Base-by-base conservation (phyloP, 2,329 filamentous ascomycete genomes). In the Aureobasidium pullulans region DNA sequence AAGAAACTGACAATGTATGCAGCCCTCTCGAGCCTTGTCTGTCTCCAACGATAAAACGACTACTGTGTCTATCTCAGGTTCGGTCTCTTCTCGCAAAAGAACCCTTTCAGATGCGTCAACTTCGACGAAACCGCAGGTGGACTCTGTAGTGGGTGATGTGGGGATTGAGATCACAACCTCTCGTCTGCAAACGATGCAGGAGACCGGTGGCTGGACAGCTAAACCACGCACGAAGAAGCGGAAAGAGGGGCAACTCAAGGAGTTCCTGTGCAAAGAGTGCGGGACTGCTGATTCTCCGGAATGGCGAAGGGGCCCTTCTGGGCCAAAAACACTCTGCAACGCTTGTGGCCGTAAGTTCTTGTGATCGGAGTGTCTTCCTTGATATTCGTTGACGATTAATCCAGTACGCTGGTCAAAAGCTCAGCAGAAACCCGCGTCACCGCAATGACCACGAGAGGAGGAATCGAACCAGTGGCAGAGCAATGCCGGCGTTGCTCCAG, bases 341-440 rank as follows among this genome's bases (percentile, higher is more conserved):
- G 43, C 54, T 47, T 57, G 54, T 40, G 54, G 42, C 16, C 23
- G 54, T 48, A 34, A 47, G 43, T 57, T 39, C 6, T 3, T 5
- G 34, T 23, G n/a, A 3, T 15, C 13, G n/a, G 16, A n/a, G 0
- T 7, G 6, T 10, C 6, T 37, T 15, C 36, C 34, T 3, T 42
- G n/a, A 48, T 7, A 29, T 16, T 19, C 2, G 1, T 29, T 31
- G 9, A 10, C 29, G 28, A 34, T 15, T 48, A 11, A 15, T 48
- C 11, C 16, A 57, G 54, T 57, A 23, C 54, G 54, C 15, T 57
- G 54, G 54, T 57, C 42, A 4, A 57, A 57, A 9, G 9, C 39
- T 23, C 50, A 42, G 6, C 42, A 43, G 16, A 13, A 31, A 6
- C 31, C 48, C 7, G 40, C 6, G 2, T 29, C 48, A 16, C 10